A percentile compares a stretch with the other conserved stretches of the same genome.
These are phyloP conservation scores for Filobasidium floriforme DNA, from an alignment of 768 basidiomycete species.

Conservation along the genomic window DNA sequence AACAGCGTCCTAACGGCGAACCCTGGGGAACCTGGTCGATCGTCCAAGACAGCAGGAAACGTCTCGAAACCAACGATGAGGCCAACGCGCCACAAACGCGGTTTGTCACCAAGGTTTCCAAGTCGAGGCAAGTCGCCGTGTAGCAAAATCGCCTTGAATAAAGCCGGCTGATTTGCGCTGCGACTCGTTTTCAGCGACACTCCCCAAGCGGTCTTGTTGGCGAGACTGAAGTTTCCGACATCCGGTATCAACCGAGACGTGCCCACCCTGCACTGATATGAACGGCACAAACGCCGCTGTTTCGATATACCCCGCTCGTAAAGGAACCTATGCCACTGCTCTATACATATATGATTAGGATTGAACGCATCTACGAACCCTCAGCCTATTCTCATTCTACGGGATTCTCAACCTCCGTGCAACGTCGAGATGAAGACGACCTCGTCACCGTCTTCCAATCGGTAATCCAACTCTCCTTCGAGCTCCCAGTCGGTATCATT, in stretches of 20 bases:
- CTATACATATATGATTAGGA: no score
- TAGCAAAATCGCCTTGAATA: no score
- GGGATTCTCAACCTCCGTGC: slow-evolving; percentile 63
- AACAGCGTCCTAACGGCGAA: slow-evolving; percentile 50
- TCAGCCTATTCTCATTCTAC: neutral
- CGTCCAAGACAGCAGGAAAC: neutral
- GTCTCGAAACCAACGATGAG: neutral
- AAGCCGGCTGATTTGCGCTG: no score
- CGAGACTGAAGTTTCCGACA: neutral
- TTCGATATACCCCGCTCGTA: no score
- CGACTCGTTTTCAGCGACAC: neutral
- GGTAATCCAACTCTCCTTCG: slow-evolving; percentile 85
- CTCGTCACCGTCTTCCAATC: slow-evolving; percentile 69
- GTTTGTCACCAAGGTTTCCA: neutral
- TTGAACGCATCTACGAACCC: no score
- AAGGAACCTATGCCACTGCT: no score
- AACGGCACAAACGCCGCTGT: neutral
- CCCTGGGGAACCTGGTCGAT: slow-evolving; percentile 68
- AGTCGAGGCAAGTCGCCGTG: neutral
- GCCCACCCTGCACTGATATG: neutral
- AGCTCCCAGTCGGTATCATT: slow-evolving; percentile 98
- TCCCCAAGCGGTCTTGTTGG: neutral
- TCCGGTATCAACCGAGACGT: neutral
- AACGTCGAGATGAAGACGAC: slow-evolving; percentile 94
- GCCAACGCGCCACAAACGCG: neutral